Base-by-base conservation (phyloP, 192 early-diverging fungal genomes). In the Gaertneriomyces sp. region DNA sequence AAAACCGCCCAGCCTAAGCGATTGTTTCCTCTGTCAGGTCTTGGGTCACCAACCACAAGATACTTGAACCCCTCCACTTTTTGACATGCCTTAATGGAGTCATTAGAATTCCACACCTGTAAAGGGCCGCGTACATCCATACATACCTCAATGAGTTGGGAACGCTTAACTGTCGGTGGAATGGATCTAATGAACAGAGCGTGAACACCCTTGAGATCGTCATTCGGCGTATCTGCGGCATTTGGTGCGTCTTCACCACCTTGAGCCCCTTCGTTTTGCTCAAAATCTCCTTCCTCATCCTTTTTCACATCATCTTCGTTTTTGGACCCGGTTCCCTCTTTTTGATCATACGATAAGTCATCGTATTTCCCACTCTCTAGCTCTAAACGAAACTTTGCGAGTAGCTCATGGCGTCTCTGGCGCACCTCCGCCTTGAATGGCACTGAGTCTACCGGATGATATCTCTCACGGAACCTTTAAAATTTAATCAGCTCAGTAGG, bases 1-100 rank as follows among this genome's bases (percentile, higher is more conserved):
- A 97, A 96, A 19, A 88, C 83, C 64, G 93, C 87, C 96, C 96
- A 98, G 9, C 93, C 96, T 61, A 94, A 81, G 12, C 96, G 89
- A 71, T 89, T 84, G 74, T 89, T 90, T 63, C 91, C 87, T 72
- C 91, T 91, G 68, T 84, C 79, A 40, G 90, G 84, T 17, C 85
- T 85, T 3, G 96, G 94, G 62, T 95, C 94, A 11, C 90, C 90
- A 6, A 98, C 72, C 9, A 89, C 87, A 40, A 96, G 75, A 74
- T 89, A 88, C 65, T 90, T 79, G 76, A 89, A 98, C 0, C 95
- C 94, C 12, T 84, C 74, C n/a, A 88, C 76, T 33, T 85, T 76
- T 52, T 56, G 14, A 9, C 17, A 33, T 33, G 25, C 25, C 25
- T 33, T 1, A 33, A 33, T 33, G 2, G 25, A 1, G 25, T 0